phyloP scores from a whole-genome alignment of 306 rosid species.

The Inga oerstediana region DNA sequence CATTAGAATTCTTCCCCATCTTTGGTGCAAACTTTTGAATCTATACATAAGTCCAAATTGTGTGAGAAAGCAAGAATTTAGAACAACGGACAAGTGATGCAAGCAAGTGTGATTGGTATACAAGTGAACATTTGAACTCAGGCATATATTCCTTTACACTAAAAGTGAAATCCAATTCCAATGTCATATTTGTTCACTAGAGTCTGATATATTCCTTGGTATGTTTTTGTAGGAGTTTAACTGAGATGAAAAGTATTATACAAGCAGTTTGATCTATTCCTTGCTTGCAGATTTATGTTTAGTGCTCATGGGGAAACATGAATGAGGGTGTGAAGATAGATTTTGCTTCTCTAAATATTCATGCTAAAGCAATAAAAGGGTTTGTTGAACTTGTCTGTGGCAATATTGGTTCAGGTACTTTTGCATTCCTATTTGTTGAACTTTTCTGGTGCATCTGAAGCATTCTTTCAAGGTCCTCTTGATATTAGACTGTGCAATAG shows the following conservation, averaged over 20 bases:
- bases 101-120: too few species aligned
- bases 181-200: too few species aligned
- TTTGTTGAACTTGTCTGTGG: constrained; percentile 80
- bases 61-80: background rate
- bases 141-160: too few species aligned
- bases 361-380: constrained; percentile 74
- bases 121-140: too few species aligned
- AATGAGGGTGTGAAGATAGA: constrained; percentile 32
- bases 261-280: too few species aligned
- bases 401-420: constrained; percentile 60
- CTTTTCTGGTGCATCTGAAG: constrained; percentile 56
- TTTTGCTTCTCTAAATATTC: constrained; percentile 43
- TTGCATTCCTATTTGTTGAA: constrained; percentile 1
- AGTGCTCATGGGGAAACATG: constrained; percentile 47
- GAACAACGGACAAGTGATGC: too few species aligned
- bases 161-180: too few species aligned
- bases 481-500: constrained; percentile 45
- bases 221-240: too few species aligned
- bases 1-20: background rate
- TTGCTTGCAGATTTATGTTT: constrained; percentile 73
- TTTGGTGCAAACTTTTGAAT: too few species aligned
- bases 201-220: too few species aligned
- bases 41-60: background rate
- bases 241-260: too few species aligned
- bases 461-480: constrained; percentile 52